Base-by-base conservation (phyloP, 495 filamentous ascomycete species). In the Hypoxylon intermedium region DNA sequence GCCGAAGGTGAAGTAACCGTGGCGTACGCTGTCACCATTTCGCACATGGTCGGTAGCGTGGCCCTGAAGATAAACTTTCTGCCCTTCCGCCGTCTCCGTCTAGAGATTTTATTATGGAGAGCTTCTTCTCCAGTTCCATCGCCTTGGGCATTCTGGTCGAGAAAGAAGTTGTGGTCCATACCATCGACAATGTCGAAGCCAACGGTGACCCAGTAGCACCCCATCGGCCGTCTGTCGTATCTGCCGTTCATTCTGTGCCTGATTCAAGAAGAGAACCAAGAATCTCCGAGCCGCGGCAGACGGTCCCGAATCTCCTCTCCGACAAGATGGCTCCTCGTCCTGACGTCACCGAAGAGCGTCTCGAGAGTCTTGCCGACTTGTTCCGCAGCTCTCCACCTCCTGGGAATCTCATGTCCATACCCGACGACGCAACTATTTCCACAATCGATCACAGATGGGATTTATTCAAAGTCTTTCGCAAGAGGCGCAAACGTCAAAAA, bases 341-440 rank as follows among this genome's bases (percentile, higher is more conserved):
- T 42, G 51, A 55, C 40, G 34, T 47, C 41, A 52, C 36, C 11
- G 44, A 52, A 33, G 37, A 70, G 9, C 58, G 47, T 19, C 42
- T 68, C 12, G 67, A 37, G 16, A 76, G 68, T 0, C 60, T 81
- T 23, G 66, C 74, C 19, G 70, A 77, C 5, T 80, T 79, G 51
- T 62, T 83, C 34, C 67, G 68, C 49, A 73, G 71, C n/a, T 73
- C 71, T 2, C 63, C 78, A 1, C 77, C 75, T 12, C 69, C 72
- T 2, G 66, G 61, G 0, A 78, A 79, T 47, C 67, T 52, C 55
- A 74, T 78, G 72, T 78, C 78, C 1, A 62, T 61, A 23, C 68
- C 70, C 0, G 72, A 73, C 26, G 24, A 71, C 18, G 48, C 66
- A 51, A 61, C 57, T 13, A 34, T 67, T 21, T 51, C 46, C 46